Evolutionary conservation across 306 rosid genomes (phyloP).

Genomic region (Vigna radiata): DNA sequence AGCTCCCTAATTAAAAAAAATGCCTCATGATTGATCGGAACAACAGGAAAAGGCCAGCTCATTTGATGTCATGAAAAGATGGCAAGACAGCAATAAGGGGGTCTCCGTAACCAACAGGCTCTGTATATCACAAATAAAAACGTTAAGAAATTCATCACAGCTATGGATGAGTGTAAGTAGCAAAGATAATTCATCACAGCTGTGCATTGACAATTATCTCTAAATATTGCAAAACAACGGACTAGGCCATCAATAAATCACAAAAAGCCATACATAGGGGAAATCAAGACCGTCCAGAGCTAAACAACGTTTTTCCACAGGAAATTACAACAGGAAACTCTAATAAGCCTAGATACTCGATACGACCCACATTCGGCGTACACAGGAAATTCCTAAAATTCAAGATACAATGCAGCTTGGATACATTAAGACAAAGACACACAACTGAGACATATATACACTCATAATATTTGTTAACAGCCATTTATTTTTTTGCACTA

Average conservation of each 20-base stretch:
- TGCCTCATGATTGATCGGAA: slow-evolving; percentile 22
- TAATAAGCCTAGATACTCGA: background rate
- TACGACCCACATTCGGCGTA: background rate
- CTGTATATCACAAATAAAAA: slow-evolving; percentile 60
- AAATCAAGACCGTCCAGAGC: slow-evolving; percentile 10
- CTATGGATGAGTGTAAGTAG: background rate
- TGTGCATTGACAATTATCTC: background rate
- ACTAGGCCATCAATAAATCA: background rate
- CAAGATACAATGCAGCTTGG: background rate
- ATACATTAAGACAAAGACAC: background rate
- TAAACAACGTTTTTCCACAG: background rate
- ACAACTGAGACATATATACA: background rate
- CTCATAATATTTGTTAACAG: background rate
- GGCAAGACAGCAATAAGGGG: slow-evolving; percentile 89
- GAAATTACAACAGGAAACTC: too few species aligned
- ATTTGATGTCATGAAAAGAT: slow-evolving; percentile 77
- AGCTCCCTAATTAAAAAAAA: slow-evolving; percentile 20
- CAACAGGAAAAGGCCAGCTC: slow-evolving; percentile 46
- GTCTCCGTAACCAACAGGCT: slow-evolving; percentile 93
- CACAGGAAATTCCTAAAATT: background rate
- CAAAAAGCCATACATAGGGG: background rate
- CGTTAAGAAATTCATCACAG: slow-evolving; percentile 27
- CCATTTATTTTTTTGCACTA: background rate
- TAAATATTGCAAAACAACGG: background rate
- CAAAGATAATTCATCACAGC: background rate